Percentiles rank a stretch among this genome's conserved stretches.
Conservation (phyloP, 441 rosid genomes). For the Aquilaria agallochum region DNA sequence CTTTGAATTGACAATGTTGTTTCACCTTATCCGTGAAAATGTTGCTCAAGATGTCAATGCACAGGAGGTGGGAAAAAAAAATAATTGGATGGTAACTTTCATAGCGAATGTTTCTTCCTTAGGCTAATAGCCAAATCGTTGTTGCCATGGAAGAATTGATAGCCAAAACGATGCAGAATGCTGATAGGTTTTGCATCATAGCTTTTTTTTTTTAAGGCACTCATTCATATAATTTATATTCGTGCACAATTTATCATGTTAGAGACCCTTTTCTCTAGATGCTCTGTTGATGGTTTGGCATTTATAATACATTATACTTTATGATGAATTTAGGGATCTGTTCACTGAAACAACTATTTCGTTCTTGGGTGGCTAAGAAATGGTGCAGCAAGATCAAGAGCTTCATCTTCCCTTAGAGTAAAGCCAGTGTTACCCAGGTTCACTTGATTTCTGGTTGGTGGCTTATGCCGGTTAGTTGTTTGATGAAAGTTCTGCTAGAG, state of each 20-base stretch:
- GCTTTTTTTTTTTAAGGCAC: background rate
- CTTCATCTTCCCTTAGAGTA: too few species aligned
- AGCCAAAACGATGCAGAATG: conserved; percentile 51
- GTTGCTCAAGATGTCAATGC: too few species aligned
- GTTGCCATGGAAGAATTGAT: conserved; percentile 57
- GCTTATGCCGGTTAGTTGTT: too few species aligned
- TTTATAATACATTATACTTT: conserved; percentile 28
- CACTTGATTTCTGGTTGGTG: too few species aligned
- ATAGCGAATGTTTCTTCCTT: conserved; percentile 8
- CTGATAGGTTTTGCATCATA: conserved; percentile 40
- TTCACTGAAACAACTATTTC: conserved; percentile 22
- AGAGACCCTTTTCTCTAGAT: conserved; percentile 48
- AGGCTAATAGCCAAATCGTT: conserved; percentile 40
- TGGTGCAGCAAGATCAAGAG: too few species aligned
- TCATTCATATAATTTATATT: background rate
- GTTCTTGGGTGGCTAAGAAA: too few species aligned
- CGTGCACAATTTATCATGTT: conserved; percentile 1
- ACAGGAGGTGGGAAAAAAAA: background rate
- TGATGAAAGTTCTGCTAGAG: too few species aligned
- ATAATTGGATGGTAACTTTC: background rate
- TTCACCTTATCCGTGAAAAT: background rate
- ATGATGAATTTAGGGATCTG: conserved; percentile 35
- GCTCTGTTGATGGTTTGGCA: conserved; percentile 54
- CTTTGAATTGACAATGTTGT: too few species aligned
- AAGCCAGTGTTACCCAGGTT: too few species aligned